Evolutionary conservation across 805 yeast species (phyloP).

Genomic region (Cyberlindnera mississippiensis): DNA sequence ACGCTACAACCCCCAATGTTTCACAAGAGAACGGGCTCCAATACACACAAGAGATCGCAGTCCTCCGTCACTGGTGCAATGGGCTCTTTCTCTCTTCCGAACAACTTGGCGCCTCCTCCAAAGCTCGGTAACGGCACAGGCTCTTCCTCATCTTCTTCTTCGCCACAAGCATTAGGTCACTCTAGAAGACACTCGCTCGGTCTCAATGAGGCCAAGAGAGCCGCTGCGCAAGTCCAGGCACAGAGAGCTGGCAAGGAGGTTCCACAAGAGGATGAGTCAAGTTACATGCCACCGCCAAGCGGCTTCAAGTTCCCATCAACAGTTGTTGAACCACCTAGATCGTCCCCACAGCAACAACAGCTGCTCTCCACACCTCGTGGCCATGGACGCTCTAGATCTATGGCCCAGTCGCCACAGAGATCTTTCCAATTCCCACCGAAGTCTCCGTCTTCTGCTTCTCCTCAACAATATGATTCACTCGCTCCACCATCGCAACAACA

Average conservation of each 20-base stretch:
- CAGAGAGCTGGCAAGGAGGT: slow-evolving; percentile 45
- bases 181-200: slow-evolving; percentile 90
- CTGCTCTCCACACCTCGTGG: slow-evolving; percentile 12
- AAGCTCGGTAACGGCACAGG: slow-evolving; percentile 11
- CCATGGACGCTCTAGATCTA: slow-evolving; percentile 26
- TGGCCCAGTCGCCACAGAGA: slow-evolving; percentile 39
- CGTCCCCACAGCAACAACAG: slow-evolving; percentile 10
- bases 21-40: slow-evolving; percentile 16
- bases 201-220: slow-evolving; percentile 86
- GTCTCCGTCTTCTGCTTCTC: slow-evolving; percentile 12
- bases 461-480: slow-evolving; percentile 2
- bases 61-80: slow-evolving; percentile 36
- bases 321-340: slow-evolving; percentile 31
- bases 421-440: slow-evolving; percentile 64
- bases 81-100: slow-evolving; percentile 29
- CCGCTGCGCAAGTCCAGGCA: slow-evolving; percentile 89
- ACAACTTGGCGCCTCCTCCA: slow-evolving; percentile 27
- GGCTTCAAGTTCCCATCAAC: slow-evolving; percentile 56
- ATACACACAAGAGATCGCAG: slow-evolving; percentile 46
- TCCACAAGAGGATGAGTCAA: slow-evolving; percentile 12
- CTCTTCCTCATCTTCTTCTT: slow-evolving; percentile 2
- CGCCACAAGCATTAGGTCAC: slow-evolving; percentile 52
- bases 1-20: slow-evolving; percentile 19
- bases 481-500: slow-evolving; percentile 18
- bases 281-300: slow-evolving; percentile 30